phyloP scores from a whole-genome alignment of 1,284 basidiomycete species.

The Inonotus hispidus region DNA sequence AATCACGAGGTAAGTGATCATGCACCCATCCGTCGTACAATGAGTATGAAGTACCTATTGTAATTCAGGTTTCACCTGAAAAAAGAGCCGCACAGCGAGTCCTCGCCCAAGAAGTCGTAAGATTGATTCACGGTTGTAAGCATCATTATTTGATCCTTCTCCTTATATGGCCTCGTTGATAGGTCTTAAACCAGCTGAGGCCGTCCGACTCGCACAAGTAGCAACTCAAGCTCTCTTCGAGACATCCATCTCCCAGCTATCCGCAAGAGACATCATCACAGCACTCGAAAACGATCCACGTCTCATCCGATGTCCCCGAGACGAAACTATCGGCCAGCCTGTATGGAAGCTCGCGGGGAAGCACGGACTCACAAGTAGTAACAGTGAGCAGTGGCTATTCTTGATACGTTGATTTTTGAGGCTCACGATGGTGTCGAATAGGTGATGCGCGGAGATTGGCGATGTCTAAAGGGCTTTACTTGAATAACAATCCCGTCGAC shows the following conservation, averaged over 20 bases:
- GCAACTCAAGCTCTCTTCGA: slow-evolving; percentile 33
- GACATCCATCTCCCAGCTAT: slow-evolving; percentile 25
- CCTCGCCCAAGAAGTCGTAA: slow-evolving; percentile 84
- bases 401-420: neutral
- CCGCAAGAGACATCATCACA: slow-evolving; percentile 26
- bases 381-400: slow-evolving; percentile 21
- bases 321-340: slow-evolving; percentile 27
- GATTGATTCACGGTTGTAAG: slow-evolving; percentile 79
- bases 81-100: slow-evolving; percentile 68
- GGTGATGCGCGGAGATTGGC: slow-evolving; percentile 14
- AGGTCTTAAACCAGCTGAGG: slow-evolving; percentile 23
- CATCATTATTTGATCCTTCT: slow-evolving; percentile 13
- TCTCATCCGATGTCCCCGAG: slow-evolving; percentile 27
- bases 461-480: slow-evolving; percentile 11
- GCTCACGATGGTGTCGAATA: neutral
- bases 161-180: neutral
- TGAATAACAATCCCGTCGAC: slow-evolving; percentile 15
- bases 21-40: slow-evolving; percentile 14
- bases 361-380: slow-evolving; percentile 27
- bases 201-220: slow-evolving; percentile 27
- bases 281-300: slow-evolving; percentile 29
- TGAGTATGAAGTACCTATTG: neutral
- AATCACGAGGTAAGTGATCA: slow-evolving; percentile 46
- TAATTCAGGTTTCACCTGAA: slow-evolving; percentile 45
- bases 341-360: slow-evolving; percentile 27